phyloP scores from a whole-genome alignment of 2,329 filamentous ascomycete species.

The Colletotrichum sp. region DNA sequence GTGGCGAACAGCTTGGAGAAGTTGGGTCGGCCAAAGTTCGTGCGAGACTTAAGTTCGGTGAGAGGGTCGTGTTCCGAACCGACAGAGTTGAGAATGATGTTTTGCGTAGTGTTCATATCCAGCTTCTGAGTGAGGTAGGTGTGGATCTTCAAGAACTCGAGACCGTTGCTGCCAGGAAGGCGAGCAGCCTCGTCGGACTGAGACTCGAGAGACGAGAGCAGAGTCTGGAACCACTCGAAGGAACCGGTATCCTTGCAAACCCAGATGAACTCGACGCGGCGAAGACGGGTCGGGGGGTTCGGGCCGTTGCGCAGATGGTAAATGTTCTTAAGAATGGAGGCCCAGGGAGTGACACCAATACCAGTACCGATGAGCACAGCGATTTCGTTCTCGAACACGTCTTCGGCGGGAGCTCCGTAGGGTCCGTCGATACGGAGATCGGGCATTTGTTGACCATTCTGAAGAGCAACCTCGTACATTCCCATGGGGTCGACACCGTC shows the following conservation, averaged over 20 bases:
- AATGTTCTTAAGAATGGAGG: conserved; percentile 92
- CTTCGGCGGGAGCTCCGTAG: conserved; percentile 95
- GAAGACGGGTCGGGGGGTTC: conserved; percentile 70
- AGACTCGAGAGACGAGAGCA: conserved; percentile 87
- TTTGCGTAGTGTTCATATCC: conserved; percentile 90
- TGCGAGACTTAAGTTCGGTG: conserved; percentile 87
- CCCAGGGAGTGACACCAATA: conserved; percentile 89
- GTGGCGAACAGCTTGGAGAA: conserved; percentile 79
- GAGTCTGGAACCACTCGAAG: conserved; percentile 98
- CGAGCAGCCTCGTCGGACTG: conserved; percentile 77
- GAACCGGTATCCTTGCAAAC: conserved; percentile 94
- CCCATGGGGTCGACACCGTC: conserved; percentile 90
- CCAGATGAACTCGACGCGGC: conserved; percentile 98
- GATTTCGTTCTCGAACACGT: conserved; percentile 94
- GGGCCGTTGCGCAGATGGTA: conserved; percentile 93
- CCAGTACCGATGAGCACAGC: conserved; percentile 85
- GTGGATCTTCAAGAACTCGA: conserved; percentile 95
- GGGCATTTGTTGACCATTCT: conserved; percentile 94
- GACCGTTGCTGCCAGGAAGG: conserved; percentile 68
- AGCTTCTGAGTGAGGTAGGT: conserved; percentile 96
- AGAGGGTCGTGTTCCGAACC: conserved; percentile 87
- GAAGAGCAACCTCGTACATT: conserved; percentile 96
- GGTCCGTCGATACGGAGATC: conserved; percentile 89
- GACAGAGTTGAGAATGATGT: conserved; percentile 96
- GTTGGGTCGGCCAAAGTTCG: conserved; percentile 94